Base-by-base conservation (phyloP, 2,329 filamentous ascomycete species). In the Ceratocystis papillata region DNA sequence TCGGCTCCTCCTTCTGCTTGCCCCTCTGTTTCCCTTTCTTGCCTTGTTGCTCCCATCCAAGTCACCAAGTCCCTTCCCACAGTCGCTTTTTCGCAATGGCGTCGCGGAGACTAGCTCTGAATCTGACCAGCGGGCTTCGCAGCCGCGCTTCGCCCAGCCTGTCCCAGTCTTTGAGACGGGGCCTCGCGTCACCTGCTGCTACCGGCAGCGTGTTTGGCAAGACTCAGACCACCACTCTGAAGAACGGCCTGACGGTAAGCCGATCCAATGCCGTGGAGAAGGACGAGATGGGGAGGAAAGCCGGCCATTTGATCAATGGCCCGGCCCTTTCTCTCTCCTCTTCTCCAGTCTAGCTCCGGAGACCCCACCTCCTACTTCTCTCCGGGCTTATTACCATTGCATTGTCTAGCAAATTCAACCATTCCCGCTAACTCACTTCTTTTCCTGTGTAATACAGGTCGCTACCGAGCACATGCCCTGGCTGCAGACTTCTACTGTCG, bases 401-500 rank as follows among this genome's bases (percentile, higher is more conserved):
- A n/a, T 48, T n/a, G 20, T 41, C 12, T 41, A 4, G 37, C 37
- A 41, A 41, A 41, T 41, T 2, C 37, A 60, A 3, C 30, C 10
- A 45, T 28, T 28, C 33, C 53, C 33, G 22, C 67, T 68, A 63
- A 68, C 62, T 12, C 15, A 8, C 6, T 41, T 2, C n/a, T 7
- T 48, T 25, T 44, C 10, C 41, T 66, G 41, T 46, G 33, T 25
- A 20, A 30, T 55, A 67, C 76, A 97, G 93, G 91, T 99, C 77
- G 94, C 94, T 72, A 96, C 94, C 73, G 93, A 99, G 79, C 89
- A 97, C 82, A 96, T 92, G 70, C 94, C 93, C 73, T 97, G 91
- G 84, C 93, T 93, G 74, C 92, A 97, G 83, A 97, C 94, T 69
- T 96, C 92, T 74, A 97, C 93, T 66, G 92, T 97, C 74, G 94